A percentile compares a stretch with the other conserved stretches of the same genome.
phyloP scores from a whole-genome alignment of 768 basidiomycete species.

The Serendipita indica region DNA sequence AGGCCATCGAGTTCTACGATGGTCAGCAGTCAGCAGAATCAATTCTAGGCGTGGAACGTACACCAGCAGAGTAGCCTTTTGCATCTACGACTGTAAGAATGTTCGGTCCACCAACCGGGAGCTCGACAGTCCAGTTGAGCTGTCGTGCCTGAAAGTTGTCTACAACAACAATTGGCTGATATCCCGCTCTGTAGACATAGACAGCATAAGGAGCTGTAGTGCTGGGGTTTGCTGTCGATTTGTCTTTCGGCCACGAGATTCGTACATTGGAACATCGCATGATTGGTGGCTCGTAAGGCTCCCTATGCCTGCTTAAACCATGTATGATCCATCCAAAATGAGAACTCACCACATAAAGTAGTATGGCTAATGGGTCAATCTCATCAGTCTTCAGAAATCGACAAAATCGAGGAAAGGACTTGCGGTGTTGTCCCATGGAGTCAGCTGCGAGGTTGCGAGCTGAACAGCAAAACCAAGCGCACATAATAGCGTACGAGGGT shows the following conservation, averaged over 20 bases:
- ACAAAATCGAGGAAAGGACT: neutral
- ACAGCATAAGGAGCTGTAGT: neutral
- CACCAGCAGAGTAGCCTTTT: neutral
- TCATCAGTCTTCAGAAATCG: neutral
- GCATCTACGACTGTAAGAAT: neutral
- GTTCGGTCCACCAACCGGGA: neutral
- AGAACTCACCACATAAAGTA: neutral
- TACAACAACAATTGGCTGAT: neutral
- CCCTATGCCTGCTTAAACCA: neutral
- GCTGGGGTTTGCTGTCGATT: neutral
- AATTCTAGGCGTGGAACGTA: too few species aligned
- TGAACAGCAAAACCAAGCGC: neutral
- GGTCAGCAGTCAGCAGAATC: too few species aligned
- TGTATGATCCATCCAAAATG: neutral
- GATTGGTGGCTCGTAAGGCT: neutral
- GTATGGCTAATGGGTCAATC: neutral
- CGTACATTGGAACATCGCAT: neutral
- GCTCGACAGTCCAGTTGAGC: neutral
- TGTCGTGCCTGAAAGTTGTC: neutral
- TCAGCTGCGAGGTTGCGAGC: neutral
- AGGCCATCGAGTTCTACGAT: slow-evolving; percentile 2
- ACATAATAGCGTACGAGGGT: too few species aligned
- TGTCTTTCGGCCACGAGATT: neutral
- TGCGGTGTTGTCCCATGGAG: neutral
- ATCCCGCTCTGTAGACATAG: neutral